phyloP scores from a whole-genome alignment of 108 stramenopile genomes.

The Aurantiochytrium sp. region DNA sequence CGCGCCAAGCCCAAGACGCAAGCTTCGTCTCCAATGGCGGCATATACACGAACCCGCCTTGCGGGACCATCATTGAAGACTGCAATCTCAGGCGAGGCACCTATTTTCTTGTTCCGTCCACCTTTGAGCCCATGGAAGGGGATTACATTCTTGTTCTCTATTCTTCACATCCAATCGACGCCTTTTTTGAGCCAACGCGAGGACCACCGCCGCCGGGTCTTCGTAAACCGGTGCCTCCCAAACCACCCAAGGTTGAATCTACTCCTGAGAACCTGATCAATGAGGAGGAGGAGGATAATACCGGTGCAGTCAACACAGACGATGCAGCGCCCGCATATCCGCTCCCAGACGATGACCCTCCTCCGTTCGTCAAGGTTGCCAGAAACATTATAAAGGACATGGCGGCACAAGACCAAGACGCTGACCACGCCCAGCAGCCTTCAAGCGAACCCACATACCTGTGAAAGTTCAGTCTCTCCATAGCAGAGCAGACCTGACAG shows the following conservation, averaged over 20 bases:
- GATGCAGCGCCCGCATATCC: neutral
- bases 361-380: neutral
- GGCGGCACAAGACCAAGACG: neutral
- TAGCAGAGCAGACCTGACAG: too few species aligned
- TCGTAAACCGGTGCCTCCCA: neutral
- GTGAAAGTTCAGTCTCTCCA: too few species aligned
- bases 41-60: neutral
- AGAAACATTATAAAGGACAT: neutral
- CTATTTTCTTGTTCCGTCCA: neutral
- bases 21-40: neutral
- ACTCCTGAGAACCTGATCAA: neutral
- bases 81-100: neutral
- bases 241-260: neutral
- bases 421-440: neutral
- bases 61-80: neutral
- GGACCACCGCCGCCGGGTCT: neutral
- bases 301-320: neutral
- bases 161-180: neutral
- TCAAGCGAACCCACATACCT: neutral
- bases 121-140: slow-evolving; percentile 3
- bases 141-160: neutral
- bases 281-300: neutral
- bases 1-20: neutral
- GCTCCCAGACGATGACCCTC: neutral
- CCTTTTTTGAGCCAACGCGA: neutral